Evolutionary conservation across 2,329 filamentous ascomycete species (phyloP).

Genomic region (Aspergillus sp.): DNA sequence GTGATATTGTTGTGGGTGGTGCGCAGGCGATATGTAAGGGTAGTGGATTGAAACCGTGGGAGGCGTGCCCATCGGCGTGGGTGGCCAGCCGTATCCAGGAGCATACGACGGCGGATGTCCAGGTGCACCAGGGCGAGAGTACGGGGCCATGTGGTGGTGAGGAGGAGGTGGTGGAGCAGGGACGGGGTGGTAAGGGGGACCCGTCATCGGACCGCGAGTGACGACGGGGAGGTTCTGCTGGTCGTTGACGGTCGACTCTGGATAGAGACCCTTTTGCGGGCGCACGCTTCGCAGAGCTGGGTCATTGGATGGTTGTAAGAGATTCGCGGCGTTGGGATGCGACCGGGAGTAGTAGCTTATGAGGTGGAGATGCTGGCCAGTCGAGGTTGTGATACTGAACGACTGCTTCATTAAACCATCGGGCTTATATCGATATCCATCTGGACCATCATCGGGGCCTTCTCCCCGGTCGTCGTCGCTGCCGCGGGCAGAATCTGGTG

Average conservation of each 20-base stretch:
- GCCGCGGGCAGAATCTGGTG: conserved; percentile 75
- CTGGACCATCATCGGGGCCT: conserved; percentile 69
- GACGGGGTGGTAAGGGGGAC: conserved; percentile 52
- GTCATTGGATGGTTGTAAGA: conserved; percentile 81
- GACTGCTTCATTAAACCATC: conserved; percentile 99
- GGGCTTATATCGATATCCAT: conserved; percentile 91
- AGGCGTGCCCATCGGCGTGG: conserved; percentile 46
- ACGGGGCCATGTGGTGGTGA: conserved; percentile 56
- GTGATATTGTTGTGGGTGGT: conserved; percentile 34
- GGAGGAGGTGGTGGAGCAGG: conserved; percentile 18
- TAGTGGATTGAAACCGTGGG: conserved; percentile 39
- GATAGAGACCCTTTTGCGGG: conserved; percentile 93
- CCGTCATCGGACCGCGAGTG: conserved; percentile 69
- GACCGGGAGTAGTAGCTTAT: conserved; percentile 95
- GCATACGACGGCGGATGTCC: conserved; percentile 40
- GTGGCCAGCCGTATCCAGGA: conserved; percentile 45
- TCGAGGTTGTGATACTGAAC: conserved; percentile 95
- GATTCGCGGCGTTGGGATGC: conserved; percentile 67
- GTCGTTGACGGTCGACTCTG: conserved; percentile 90
- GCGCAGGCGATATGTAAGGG: conserved; percentile 36
- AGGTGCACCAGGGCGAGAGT: conserved; percentile 45
- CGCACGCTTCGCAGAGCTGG: conserved; percentile 76
- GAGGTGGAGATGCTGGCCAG: conserved; percentile 86
- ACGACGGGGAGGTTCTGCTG: conserved; percentile 76
- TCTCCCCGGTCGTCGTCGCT: conserved; percentile 79